Conservation (phyloP, 208 protist genomes). For the Leptomonas pyrrhocoris region DNA sequence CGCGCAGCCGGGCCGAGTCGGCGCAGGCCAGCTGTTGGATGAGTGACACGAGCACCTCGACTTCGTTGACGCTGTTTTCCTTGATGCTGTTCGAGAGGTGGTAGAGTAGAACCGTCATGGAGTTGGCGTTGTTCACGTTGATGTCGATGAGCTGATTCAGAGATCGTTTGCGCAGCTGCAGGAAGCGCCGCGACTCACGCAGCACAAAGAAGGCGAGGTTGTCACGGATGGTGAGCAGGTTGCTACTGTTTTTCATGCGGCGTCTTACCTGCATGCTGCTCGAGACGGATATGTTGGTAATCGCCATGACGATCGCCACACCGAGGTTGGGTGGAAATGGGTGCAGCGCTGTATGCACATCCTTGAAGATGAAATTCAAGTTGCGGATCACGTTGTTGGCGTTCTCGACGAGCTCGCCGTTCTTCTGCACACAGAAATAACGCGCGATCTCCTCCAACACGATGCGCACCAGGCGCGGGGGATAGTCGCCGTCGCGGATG, state of each 20-base stretch:
- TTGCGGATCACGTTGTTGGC: constrained; percentile 81
- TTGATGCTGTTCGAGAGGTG: constrained; percentile 49
- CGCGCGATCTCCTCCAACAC: constrained; percentile 76
- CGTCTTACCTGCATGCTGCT: constrained; percentile 87
- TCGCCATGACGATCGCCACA: constrained; percentile 74
- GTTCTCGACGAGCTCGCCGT: constrained; percentile 38
- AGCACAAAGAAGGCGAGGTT: constrained; percentile 71
- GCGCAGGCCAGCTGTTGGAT: constrained; percentile 50
- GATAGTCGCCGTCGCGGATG: constrained; percentile 44
- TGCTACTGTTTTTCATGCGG: constrained; percentile 83
- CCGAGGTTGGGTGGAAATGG: constrained; percentile 69
- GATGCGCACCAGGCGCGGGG: constrained; percentile 54
- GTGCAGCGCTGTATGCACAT: constrained; percentile 57
- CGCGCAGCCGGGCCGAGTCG: constrained; percentile 49
- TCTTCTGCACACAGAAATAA: constrained; percentile 59
- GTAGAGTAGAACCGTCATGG: constrained; percentile 61
- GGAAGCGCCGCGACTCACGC: constrained; percentile 45
- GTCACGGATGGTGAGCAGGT: constrained; percentile 81
- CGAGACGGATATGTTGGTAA: constrained; percentile 85
- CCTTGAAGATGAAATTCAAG: constrained; percentile 67
- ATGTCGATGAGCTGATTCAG: constrained; percentile 76
- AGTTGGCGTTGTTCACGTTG: constrained; percentile 59
- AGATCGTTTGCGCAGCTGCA: constrained; percentile 39
- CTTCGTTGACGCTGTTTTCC: constrained; percentile 74
- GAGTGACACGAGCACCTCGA: constrained; percentile 59